phyloP scores from a whole-genome alignment of 192 early-diverging fungal species.

The Chytriomyces hyalinus region DNA sequence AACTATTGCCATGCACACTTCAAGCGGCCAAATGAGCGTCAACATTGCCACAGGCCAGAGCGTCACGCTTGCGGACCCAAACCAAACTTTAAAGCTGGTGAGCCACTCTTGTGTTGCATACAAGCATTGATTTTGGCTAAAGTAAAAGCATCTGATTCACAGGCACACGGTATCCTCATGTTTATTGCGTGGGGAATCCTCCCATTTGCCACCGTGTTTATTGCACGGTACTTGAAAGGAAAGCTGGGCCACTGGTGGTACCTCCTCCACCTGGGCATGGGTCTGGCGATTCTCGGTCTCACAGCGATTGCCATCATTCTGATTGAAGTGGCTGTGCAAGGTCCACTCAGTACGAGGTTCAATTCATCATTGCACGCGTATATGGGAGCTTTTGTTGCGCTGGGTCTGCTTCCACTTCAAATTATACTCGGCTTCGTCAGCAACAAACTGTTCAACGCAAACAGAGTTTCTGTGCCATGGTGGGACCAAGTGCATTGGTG shows the following conservation, averaged over 20 bases:
- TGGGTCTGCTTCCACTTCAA: constrained; percentile 31
- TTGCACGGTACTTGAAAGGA: constrained; percentile 50
- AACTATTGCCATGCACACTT: constrained; percentile 21
- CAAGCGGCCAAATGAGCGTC: constrained; percentile 11
- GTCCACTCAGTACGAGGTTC: constrained; percentile 14
- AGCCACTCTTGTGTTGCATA: not conserved
- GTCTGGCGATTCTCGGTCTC: constrained; percentile 33
- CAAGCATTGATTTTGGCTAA: not conserved
- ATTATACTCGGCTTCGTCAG: constrained; percentile 41
- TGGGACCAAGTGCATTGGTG: constrained; percentile 59
- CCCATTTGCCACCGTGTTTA: constrained; percentile 43
- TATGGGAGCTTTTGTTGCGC: constrained; percentile 6
- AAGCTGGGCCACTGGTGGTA: constrained; percentile 46
- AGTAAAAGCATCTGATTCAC: not conserved
- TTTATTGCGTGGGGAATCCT: constrained; percentile 45
- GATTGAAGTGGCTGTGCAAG: constrained; percentile 25
- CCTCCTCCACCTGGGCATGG: constrained; percentile 41
- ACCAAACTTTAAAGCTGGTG: not conserved
- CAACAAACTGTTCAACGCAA: constrained; percentile 37
- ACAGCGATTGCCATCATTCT: constrained; percentile 31
- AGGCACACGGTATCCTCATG: constrained; percentile 44
- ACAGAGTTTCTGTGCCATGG: constrained; percentile 40
- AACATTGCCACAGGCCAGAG: constrained; percentile 28
- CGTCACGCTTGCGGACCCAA: not conserved
- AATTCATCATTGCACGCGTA: constrained; percentile 18